phyloP scores from a whole-genome alignment of 306 rosid genomes.

The Astragalus membranaceus region DNA sequence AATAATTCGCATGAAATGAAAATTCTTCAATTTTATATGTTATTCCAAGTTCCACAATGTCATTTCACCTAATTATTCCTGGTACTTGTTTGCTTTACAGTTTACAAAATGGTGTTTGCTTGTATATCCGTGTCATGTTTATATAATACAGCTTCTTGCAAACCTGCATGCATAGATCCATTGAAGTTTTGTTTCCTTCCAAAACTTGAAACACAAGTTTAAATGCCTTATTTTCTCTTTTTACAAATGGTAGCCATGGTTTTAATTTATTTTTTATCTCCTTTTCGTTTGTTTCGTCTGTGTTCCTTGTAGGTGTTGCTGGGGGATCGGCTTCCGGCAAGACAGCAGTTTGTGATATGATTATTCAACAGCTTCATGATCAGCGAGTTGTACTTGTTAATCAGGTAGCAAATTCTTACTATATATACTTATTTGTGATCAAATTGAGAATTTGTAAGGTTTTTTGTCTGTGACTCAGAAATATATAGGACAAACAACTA shows the following conservation, averaged over 20 bases:
- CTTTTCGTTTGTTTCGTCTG: conserved; percentile 6
- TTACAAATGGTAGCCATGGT: background rate
- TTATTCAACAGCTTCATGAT: conserved; percentile 98
- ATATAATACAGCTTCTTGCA: background rate
- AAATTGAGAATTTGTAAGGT: background rate
- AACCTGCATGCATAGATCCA: background rate
- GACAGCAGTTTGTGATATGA: conserved; percentile 95
- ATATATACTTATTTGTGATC: background rate
- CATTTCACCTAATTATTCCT: background rate
- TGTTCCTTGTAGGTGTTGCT: conserved; percentile 67
- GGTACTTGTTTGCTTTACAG: background rate
- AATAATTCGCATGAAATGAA: no score
- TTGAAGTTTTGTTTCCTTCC: background rate
- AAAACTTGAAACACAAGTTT: background rate
- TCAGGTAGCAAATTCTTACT: conserved; percentile 52
- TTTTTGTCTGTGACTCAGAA: background rate
- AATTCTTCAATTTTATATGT: background rate
- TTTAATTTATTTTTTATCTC: background rate
- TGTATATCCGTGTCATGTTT: background rate
- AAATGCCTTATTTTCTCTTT: background rate
- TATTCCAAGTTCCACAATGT: background rate
- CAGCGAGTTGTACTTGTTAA: conserved; percentile 94
- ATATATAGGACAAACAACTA: background rate
- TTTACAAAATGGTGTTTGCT: background rate
- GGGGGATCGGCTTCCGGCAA: conserved; percentile 99